Conservation (phyloP, 1,284 basidiomycete genomes). For the Ceraceosorus guamensis region DNA sequence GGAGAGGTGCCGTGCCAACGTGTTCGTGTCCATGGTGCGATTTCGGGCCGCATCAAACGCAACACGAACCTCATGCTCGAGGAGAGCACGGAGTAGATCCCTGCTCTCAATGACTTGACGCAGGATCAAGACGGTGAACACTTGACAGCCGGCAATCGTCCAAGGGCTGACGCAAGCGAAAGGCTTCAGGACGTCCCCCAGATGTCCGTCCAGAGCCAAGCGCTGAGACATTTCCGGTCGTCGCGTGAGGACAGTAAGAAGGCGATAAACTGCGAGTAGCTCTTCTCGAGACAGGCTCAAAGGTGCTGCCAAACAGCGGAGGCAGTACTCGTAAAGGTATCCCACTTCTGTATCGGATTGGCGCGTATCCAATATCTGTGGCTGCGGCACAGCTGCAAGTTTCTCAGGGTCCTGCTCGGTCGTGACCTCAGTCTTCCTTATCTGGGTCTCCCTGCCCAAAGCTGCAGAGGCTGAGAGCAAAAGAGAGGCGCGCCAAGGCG, state of each 20-base stretch:
- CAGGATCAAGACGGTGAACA: conserved; percentile 76
- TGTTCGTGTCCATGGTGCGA: conserved; percentile 59
- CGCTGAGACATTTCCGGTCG: conserved; percentile 17
- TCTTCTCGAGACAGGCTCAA: conserved; percentile 48
- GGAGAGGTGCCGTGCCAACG: conserved; percentile 69
- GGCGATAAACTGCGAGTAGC: conserved; percentile 34
- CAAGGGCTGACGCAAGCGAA: conserved; percentile 26
- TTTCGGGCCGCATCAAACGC: conserved; percentile 46
- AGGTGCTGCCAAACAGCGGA: conserved; percentile 17
- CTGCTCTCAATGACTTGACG: conserved; percentile 82
- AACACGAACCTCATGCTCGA: conserved; percentile 66
- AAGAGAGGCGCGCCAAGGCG: conserved; percentile 68
- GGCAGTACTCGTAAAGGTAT: too few relatives aligned
- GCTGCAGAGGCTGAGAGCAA: conserved; percentile 54
- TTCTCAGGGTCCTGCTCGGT: not conserved
- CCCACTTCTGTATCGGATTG: too few relatives aligned
- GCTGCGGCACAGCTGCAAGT: not conserved
- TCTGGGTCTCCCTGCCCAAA: not conserved
- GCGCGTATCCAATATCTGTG: not conserved
- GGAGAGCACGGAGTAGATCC: conserved; percentile 61
- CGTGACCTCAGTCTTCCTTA: too few relatives aligned
- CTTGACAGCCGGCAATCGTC: conserved; percentile 57
- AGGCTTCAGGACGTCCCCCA: conserved; percentile 33
- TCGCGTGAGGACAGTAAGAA: conserved; percentile 37
- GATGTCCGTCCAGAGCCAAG: conserved; percentile 24